Conservation (phyloP, 139 green algal species). For the Asterochloris erici region DNA sequence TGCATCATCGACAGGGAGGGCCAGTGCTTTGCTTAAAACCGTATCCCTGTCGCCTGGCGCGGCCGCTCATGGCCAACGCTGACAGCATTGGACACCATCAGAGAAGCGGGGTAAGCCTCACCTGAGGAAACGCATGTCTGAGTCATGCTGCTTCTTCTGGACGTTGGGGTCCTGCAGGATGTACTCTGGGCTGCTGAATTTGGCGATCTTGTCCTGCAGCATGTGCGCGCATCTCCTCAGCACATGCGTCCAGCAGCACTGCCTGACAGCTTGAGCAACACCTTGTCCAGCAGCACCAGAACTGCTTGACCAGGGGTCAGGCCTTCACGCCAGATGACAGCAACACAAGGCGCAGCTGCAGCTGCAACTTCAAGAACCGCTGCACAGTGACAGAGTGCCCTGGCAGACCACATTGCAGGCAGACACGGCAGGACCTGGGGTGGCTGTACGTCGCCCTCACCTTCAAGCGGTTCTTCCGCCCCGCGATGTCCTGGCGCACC, state of each 20-base stretch:
- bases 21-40: too few species aligned
- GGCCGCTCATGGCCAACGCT: too few species aligned
- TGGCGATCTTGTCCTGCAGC: conserved; percentile 3
- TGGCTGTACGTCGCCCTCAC: not conserved
- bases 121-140: conserved; percentile 1
- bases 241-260: not conserved
- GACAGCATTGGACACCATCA: too few species aligned
- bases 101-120: not conserved
- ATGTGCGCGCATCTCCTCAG: not conserved
- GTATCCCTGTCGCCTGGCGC: too few species aligned
- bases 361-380: not conserved
- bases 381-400: not conserved
- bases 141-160: not conserved
- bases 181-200: not conserved
- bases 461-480: conserved; percentile 11
- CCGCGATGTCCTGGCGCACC: not conserved
- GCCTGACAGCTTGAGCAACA: not conserved
- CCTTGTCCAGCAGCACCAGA: not conserved
- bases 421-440: not conserved
- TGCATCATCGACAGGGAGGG: too few species aligned
- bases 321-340: too few species aligned
- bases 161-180: conserved; percentile 1
- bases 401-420: too few species aligned
- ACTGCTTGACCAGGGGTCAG: not conserved
- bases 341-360: too few species aligned